Evolutionary conservation across 257 asterid genomes (phyloP), one percentile per base, ranked within the genome.

Genomic region (Scutellaria galericulata): DNA sequence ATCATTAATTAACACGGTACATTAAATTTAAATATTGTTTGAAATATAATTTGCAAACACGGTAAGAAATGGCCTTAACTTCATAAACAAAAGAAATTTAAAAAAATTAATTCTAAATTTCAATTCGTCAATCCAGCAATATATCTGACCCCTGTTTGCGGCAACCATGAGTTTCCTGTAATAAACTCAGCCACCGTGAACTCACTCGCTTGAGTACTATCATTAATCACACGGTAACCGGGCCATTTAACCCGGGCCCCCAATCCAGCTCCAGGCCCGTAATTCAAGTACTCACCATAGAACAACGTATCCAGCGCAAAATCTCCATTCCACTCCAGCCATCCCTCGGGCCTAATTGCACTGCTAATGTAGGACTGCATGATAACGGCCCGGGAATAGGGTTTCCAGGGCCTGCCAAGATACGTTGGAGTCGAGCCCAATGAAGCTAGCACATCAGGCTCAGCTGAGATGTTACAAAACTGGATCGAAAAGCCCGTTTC

Each of bases 401-500:
- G 0, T 54, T 80, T 82, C 88, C 91, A 86, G 0, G 92, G 89
- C 77, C 92, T 76, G 2, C 92, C 92, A 0, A 86, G 80, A 46
- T 82, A 86, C 8, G 92, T 84, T 1, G 57, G 65, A 0, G 45
- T 76, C 18, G 84, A 59, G 37, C 69, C 46, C 45, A 24, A 47
- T 9, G 37, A 3, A 31, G 37, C 37, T 31, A 48, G 3, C 27
- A 74, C 82, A 0, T 68, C 77, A 0, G 77, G 62, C 18, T 75
- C 87, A 60, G 51, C 79, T 37, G 71, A 63, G 11, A 87, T 79
- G 67, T 77, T 68, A 20, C 84, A 84, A 42, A 67, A 79, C 47
- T 87, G 90, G 64, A 87, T 64, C 0, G 89, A 73, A 27, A 77
- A 82, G 13, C 88, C 89, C 6, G 89, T 82, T 3, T 64, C 69